Evolutionary conservation across 106 monocot genomes (phyloP).

Genomic region (Dioscorea alata): DNA sequence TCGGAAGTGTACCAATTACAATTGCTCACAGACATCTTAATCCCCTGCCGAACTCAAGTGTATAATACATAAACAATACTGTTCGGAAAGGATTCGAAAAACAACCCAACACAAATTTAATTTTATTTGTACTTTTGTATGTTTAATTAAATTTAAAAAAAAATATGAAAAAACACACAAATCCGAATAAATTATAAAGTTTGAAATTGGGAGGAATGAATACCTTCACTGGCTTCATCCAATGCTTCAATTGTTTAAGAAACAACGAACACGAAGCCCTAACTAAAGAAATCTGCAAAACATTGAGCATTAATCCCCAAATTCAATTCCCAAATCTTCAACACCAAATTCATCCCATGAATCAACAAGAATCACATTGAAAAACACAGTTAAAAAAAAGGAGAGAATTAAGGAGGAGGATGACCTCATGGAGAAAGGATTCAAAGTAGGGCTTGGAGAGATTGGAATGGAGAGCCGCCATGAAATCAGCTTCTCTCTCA

Average conservation of each 20-base stretch:
- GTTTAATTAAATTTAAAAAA: too few species aligned
- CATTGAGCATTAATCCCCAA: not conserved
- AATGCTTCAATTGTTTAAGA: conserved; percentile 12
- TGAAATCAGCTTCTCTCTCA: conserved; percentile 25
- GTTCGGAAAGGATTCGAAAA: too few species aligned
- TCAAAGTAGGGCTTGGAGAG: conserved; percentile 29
- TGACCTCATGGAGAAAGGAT: conserved; percentile 31
- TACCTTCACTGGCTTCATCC: conserved; percentile 36
- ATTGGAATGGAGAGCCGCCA: conserved; percentile 17
- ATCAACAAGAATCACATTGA: not conserved
- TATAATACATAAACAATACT: too few species aligned
- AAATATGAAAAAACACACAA: too few species aligned
- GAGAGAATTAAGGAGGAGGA: not conserved
- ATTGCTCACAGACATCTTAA: too few species aligned
- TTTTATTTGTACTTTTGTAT: too few species aligned
- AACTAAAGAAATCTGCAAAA: conserved; percentile 13
- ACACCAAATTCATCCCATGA: not conserved
- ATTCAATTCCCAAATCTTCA: not conserved
- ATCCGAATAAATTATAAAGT: too few species aligned
- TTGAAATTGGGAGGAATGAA: too few species aligned
- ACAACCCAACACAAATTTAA: too few species aligned
- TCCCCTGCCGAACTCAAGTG: too few species aligned
- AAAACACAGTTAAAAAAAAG: not conserved
- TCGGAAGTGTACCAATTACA: too few species aligned
- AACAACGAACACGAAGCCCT: conserved; percentile 3